Conservation (phyloP, 257 asterid species). For the Jaltomata sinuosa region DNA sequence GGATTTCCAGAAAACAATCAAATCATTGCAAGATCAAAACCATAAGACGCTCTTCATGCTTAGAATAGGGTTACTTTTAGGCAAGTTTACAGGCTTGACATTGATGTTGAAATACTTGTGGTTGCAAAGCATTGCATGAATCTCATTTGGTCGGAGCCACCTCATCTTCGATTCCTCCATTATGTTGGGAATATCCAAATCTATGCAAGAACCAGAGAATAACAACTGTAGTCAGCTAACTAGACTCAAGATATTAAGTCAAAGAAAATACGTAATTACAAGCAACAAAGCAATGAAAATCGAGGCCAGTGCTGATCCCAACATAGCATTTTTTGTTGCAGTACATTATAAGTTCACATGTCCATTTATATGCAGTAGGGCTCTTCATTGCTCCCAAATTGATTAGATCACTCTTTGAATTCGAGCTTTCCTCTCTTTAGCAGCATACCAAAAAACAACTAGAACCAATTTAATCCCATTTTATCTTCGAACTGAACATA, state of each 20-base stretch:
- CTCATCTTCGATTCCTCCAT: slow-evolving; percentile 76
- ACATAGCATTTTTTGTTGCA: neutral
- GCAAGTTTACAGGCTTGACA: slow-evolving; percentile 86
- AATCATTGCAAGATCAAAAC: slow-evolving; percentile 1
- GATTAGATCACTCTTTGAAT: neutral
- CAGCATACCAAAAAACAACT: neutral
- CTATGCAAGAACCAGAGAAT: slow-evolving; percentile 33
- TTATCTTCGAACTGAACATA: neutral
- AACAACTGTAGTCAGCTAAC: neutral
- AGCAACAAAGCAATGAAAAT: neutral
- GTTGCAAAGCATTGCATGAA: slow-evolving; percentile 84
- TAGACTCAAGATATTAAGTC: neutral
- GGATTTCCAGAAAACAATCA: neutral
- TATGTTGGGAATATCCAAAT: slow-evolving; percentile 57
- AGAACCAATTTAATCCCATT: neutral
- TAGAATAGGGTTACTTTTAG: slow-evolving; percentile 51
- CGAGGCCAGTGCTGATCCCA: neutral
- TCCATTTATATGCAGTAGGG: neutral
- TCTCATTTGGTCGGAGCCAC: slow-evolving; percentile 97
- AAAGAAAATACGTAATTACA: neutral
- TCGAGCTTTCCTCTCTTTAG: neutral
- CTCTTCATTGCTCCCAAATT: neutral
- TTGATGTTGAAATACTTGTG: slow-evolving; percentile 51
- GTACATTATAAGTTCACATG: neutral
- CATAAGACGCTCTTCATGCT: neutral